A percentile compares a stretch with the other conserved stretches of the same genome.
These are phyloP conservation scores for Myriosclerotinia curreyana DNA, from an alignment of 2,329 filamentous ascomycete species.

Conservation along the genomic window DNA sequence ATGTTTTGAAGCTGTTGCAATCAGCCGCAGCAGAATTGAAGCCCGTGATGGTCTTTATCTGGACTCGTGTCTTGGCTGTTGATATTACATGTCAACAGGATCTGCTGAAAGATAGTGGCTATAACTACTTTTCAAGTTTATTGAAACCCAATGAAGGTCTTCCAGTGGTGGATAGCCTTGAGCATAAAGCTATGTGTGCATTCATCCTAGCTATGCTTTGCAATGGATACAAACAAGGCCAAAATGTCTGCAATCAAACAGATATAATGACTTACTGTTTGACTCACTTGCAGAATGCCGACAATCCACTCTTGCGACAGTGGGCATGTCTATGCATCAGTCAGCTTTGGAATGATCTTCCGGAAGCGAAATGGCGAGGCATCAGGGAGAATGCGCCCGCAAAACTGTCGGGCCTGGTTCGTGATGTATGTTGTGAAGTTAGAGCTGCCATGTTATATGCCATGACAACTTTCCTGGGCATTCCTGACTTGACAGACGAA, in stretches of 20 bases:
- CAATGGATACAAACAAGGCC: slow-evolving; percentile 88
- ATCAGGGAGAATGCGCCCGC: slow-evolving; percentile 79
- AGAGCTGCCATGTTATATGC: slow-evolving; percentile 90
- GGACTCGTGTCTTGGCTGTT: slow-evolving; percentile 92
- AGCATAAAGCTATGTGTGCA: slow-evolving; percentile 98
- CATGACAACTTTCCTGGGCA: slow-evolving; percentile 89
- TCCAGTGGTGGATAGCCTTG: slow-evolving; percentile 81
- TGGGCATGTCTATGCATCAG: slow-evolving; percentile 96
- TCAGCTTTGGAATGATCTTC: slow-evolving; percentile 86
- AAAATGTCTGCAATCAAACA: slow-evolving; percentile 84
- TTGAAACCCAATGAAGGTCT: slow-evolving; percentile 80
- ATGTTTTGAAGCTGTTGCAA: slow-evolving; percentile 94
- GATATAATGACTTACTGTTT: slow-evolving; percentile 90
- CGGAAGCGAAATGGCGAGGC: slow-evolving; percentile 94
- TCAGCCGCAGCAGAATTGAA: slow-evolving; percentile 93
- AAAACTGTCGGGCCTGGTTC: slow-evolving; percentile 74
- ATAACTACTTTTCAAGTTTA: slow-evolving; percentile 93
- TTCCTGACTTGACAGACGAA: slow-evolving; percentile 87
- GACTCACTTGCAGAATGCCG: slow-evolving; percentile 75
- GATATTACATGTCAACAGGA: slow-evolving; percentile 92
- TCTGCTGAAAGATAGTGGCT: slow-evolving; percentile 93
- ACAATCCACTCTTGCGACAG: slow-evolving; percentile 85
- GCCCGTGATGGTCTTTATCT: slow-evolving; percentile 99
- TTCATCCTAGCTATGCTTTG: slow-evolving; percentile 98
- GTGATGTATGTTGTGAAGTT: slow-evolving; percentile 88